Evolutionary conservation across 352 stramenopile species (phyloP), one percentile per base, ranked within the genome.

Genomic region (Globisporangium cederbergense): DNA sequence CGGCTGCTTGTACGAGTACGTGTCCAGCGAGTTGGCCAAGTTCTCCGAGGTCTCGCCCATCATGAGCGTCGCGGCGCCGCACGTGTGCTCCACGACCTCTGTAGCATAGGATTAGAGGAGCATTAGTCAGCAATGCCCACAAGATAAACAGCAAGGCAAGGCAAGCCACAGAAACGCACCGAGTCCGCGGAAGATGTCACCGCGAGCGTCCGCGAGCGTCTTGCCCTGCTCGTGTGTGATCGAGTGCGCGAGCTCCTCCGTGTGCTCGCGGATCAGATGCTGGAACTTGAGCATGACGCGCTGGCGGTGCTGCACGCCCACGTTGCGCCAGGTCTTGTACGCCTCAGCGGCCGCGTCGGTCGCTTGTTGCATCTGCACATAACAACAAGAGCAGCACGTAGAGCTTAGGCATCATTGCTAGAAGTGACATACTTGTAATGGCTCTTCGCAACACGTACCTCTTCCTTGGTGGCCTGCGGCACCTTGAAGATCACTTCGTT

Each of bases 131-230:
- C 14, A 10, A 2, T 51, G 43, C 22, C 22, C n/a, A 47, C 34
- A 50, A 50, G 34, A 49, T 10, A 56, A 47, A 60, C 8, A 60
- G 30, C 14, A 16, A 40, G 3, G 1, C 6, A 34, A 40, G 32
- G 32, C 32, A 36, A 36, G 7, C 22, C 10, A n/a, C 25, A 28
- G 25, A 28, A 61, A 14, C 47, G 56, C 64, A 76, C 91, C 46
- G n/a, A 99, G 78, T 22, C 97, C 97, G 47, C 97, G 90, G 82
- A 98, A 99, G 49, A 99, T 88, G 74, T 99, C 97, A n/a, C 97
- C 97, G 57, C 85, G 84, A 22, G 97, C 96, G 77, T 99, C 97
- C 8, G 91, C 78, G 18, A 98, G 66, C 0, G 94, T 98, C 72
- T 98, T 98, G 51, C 83, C 86, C 71, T 88, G 76, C 69, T 99